These are phyloP conservation scores for Grosmannia penicillata DNA, from an alignment of 2,329 filamentous ascomycete species.

Conservation along the genomic window DNA sequence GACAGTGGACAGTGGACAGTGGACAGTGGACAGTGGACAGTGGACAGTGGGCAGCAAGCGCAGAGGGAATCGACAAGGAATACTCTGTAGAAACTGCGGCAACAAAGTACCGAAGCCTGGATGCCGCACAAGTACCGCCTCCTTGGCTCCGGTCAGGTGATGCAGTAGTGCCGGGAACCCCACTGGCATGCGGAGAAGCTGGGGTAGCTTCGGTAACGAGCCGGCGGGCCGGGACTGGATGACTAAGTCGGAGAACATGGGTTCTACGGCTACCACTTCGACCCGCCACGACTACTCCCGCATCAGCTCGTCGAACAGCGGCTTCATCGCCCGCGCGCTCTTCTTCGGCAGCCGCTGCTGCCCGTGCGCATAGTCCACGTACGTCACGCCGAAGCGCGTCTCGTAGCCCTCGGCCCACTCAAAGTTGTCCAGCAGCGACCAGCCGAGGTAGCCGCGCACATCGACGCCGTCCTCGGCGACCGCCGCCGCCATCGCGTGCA, in stretches of 20 bases:
- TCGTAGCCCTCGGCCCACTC: conserved; percentile 88
- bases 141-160: too few species aligned
- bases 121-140: too few species aligned
- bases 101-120: too few species aligned
- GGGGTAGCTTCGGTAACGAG: too few species aligned
- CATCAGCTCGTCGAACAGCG: conserved; percentile 57
- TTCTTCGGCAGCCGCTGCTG: conserved; percentile 76
- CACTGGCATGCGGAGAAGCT: too few species aligned
- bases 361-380: conserved; percentile 64
- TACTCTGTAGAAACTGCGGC: too few species aligned
- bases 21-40: not conserved
- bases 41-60: not conserved
- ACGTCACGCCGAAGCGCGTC: conserved; percentile 73
- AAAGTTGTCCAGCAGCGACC: conserved; percentile 83
- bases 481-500: conserved; percentile 62
- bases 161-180: too few species aligned
- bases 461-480: conserved; percentile 59
- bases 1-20: not conserved
- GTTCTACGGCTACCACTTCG: too few species aligned
- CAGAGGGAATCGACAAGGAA: not conserved
- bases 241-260: too few species aligned
- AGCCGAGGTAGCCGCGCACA: conserved; percentile 68
- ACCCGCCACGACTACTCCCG: conserved; percentile 48
- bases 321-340: conserved; percentile 57
- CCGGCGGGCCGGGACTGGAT: too few species aligned